A percentile compares a stretch with the other conserved stretches of the same genome.
These are phyloP conservation scores for Lactarius evosmus DNA, from an alignment of 768 basidiomycete genomes.

Conservation along the genomic window DNA sequence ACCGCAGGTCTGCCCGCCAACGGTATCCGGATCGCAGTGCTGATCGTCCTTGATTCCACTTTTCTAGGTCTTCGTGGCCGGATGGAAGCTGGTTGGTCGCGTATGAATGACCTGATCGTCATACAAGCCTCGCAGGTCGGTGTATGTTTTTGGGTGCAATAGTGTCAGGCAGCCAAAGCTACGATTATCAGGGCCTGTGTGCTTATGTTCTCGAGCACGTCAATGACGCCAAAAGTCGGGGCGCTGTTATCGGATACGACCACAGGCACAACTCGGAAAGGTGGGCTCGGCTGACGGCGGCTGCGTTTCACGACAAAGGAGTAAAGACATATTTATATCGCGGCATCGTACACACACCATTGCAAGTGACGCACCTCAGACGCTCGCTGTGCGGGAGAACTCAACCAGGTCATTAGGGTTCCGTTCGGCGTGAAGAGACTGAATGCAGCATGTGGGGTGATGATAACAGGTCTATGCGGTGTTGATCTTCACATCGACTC, in stretches of 20 bases:
- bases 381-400: not conserved
- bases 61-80: conserved; percentile 63
- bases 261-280: conserved; percentile 76
- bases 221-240: conserved; percentile 50
- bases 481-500: conserved; percentile 5
- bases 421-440: conserved; percentile 71
- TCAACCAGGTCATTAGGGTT: conserved; percentile 47
- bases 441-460: conserved; percentile 75
- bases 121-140: conserved; percentile 78
- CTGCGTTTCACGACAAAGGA: conserved; percentile 59
- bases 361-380: conserved; percentile 43
- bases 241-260: conserved; percentile 83
- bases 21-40: not conserved
- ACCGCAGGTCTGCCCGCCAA: conserved; percentile 60
- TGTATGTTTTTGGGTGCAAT: not conserved
- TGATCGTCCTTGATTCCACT: conserved; percentile 3
- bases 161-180: not conserved
- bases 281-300: conserved; percentile 75
- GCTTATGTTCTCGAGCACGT: conserved; percentile 62
- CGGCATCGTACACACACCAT: conserved; percentile 76
- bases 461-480: conserved; percentile 69
- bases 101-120: conserved; percentile 86
- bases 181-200: conserved; percentile 59
- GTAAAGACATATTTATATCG: conserved; percentile 67
- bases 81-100: conserved; percentile 89